Evolutionary conservation across 2,329 filamentous ascomycete genomes (phyloP), one percentile per base, ranked within the genome.

Genomic region (Pseudogymnoascus sp.): DNA sequence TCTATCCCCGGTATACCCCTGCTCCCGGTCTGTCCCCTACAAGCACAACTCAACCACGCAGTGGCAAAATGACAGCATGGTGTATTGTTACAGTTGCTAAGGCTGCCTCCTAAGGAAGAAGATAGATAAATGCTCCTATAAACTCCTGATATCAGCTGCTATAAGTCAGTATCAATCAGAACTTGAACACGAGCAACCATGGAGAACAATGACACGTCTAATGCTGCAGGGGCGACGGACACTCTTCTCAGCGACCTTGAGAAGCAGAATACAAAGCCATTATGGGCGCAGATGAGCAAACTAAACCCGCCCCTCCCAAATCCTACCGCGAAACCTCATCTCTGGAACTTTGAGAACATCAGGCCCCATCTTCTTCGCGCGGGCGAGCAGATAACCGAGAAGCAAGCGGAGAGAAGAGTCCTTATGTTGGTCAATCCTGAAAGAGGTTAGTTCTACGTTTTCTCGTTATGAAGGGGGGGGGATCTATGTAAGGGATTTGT

Each of bases 271-370:
- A 68, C 63, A 4, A 65, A 69, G 13, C 81, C 80, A 0, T 68
- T 83, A 4, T 82, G 80, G 81, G 74, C 74, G 3, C 76, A 80
- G 50, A 82, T 82, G 79, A 72, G 70, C 35, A 69, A 68, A 26
- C 75, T 81, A 66, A 80, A 80, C 13, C 79, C 79, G 3, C 76
- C 78, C 1, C 70, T 70, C 0, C 81, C 80, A 1, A 78, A 78
- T 38, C 81, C 80, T 1, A 74, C 69, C 3, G 70, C 73, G 1
- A 67, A 75, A 11, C 77, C 80, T 7, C 68, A 75, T 60, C 68
- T 78, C 24, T 78, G 76, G 76, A 72, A 71, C 31, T 77, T 76
- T 62, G 64, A 72, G 2, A 63, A 71, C 4, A 70, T 74, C 21
- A 71, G 71, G 0, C 76, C 75, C 1, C 65, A 68, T 33, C 69